phyloP scores from a whole-genome alignment of 768 basidiomycete genomes.

The Tulasnella calospora region DNA sequence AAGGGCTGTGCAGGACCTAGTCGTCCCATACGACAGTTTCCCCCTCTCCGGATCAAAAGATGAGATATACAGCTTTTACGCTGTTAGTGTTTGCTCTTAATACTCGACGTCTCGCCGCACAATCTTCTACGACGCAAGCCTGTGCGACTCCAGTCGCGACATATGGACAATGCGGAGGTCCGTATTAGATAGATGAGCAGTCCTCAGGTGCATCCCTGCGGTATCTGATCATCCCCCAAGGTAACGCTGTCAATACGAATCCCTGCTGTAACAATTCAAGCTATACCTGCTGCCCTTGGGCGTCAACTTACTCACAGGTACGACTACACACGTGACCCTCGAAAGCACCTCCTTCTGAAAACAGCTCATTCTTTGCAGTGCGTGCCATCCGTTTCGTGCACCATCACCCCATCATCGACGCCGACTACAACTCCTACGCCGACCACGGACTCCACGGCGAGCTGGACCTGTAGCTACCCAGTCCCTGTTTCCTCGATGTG shows the following conservation, averaged over 20 bases:
- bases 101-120: not conserved
- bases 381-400: not conserved
- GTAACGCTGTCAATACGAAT: not conserved
- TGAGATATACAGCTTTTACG: not conserved
- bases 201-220: not conserved
- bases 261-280: not conserved
- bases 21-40: not conserved
- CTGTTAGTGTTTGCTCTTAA: not conserved
- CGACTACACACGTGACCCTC: not conserved
- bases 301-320: not conserved
- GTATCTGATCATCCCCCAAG: not conserved
- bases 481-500: not conserved
- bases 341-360: not conserved
- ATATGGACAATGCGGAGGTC: not conserved
- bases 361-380: not conserved
- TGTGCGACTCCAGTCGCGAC: not conserved
- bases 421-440: not conserved
- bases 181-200: not conserved
- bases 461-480: not conserved
- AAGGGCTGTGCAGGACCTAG: not conserved
- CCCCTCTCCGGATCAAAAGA: not conserved
- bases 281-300: not conserved
- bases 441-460: not conserved
- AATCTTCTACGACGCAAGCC: not conserved
- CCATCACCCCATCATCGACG: not conserved